Evolutionary conservation across 768 basidiomycete species (phyloP).

Genomic region (Boletus tylopilopsis): DNA sequence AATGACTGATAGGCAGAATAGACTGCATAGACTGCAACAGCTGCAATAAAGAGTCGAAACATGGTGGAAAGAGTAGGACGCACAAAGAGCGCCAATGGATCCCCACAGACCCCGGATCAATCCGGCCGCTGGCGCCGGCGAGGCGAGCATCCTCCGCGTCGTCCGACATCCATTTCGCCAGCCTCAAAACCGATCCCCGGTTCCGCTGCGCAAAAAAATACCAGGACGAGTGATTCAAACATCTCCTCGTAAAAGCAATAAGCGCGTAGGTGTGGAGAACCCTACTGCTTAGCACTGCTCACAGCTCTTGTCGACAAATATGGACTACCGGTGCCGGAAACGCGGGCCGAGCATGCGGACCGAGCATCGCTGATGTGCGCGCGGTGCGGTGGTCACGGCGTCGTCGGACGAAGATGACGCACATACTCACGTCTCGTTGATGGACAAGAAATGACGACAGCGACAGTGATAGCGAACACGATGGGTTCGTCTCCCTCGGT

Average conservation of each 20-base stretch:
- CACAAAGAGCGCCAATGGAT: too few relatives aligned
- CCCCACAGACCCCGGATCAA: too few relatives aligned
- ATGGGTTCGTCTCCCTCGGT: constrained; percentile 50
- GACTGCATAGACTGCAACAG: too few relatives aligned
- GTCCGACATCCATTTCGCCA: constrained; percentile 85
- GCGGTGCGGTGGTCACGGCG: constrained; percentile 83
- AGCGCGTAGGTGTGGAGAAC: constrained; percentile 17
- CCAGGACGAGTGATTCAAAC: constrained; percentile 86
- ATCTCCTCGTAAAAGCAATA: constrained; percentile 54
- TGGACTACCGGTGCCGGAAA: constrained; percentile 66
- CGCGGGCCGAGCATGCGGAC: constrained; percentile 60
- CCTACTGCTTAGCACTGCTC: not conserved
- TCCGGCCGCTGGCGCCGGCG: too few relatives aligned
- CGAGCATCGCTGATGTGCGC: constrained; percentile 71
- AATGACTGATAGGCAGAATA: too few relatives aligned
- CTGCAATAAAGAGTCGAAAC: too few relatives aligned
- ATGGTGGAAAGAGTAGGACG: too few relatives aligned
- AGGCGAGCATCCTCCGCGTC: too few relatives aligned
- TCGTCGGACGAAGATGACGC: constrained; percentile 78
- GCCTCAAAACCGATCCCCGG: constrained; percentile 87
- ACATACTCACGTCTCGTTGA: constrained; percentile 6
- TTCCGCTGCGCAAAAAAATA: constrained; percentile 84
- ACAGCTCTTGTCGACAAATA: constrained; percentile 83
- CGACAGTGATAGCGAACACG: constrained; percentile 47
- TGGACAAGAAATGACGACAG: constrained; percentile 41